phyloP scores from a whole-genome alignment of 495 filamentous ascomycete species.

The Astrothelium macrocarpum region DNA sequence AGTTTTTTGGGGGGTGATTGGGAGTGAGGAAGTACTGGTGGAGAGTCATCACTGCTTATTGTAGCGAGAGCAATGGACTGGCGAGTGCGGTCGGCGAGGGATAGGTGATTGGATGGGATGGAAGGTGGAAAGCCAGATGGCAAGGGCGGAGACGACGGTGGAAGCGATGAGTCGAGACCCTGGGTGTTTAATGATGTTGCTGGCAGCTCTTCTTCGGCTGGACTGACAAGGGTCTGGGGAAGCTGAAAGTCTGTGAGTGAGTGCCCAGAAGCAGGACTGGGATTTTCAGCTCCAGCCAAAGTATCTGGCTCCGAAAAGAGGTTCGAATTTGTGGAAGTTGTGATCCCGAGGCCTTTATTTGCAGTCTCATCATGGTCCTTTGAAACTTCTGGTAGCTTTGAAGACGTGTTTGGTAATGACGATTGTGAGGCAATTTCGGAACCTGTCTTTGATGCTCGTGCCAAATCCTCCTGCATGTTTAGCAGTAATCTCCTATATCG shows the following conservation, averaged over 20 bases:
- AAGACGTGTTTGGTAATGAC: not conserved
- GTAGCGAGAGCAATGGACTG: slow-evolving; percentile 33
- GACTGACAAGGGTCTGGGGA: not conserved
- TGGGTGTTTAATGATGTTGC: not conserved
- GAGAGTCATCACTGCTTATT: slow-evolving; percentile 10
- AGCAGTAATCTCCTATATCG: not conserved
- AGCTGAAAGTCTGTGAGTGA: not conserved
- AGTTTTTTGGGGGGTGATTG: not conserved
- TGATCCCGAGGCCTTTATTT: not conserved
- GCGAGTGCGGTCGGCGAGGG: slow-evolving; percentile 36
- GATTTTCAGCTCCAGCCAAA: not conserved
- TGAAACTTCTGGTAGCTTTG: not conserved
- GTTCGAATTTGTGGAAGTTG: not conserved
- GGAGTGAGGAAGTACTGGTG: slow-evolving; percentile 15
- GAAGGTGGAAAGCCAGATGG: not conserved
- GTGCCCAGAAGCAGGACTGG: not conserved
- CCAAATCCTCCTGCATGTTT: slow-evolving; percentile 3
- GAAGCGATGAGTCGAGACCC: not conserved
- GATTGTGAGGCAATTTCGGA: not conserved
- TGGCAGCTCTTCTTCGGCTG: not conserved
- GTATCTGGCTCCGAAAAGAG: not conserved
- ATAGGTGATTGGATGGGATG: slow-evolving; percentile 24
- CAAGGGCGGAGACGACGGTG: not conserved
- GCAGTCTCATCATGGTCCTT: not conserved
- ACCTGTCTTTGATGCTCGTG: not conserved